Evolutionary conservation across 1,139 yeast species (phyloP).

Genomic region (Spathaspora sp.): DNA sequence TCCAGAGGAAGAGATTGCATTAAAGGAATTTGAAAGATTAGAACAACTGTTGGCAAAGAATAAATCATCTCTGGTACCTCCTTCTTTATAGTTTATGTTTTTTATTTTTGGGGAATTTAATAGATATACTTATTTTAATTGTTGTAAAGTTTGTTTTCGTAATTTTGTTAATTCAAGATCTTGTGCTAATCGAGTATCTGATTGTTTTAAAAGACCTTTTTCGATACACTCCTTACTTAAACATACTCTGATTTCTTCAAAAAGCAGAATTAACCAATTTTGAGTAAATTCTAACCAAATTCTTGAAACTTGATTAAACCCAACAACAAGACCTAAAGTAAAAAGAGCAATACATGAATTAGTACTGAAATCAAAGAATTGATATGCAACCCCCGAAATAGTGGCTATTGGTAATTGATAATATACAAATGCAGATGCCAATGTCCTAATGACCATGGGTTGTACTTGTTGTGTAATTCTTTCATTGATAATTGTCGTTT

Average conservation of each 20-base stretch:
- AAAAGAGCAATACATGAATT: constrained; percentile 37
- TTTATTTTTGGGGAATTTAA: constrained; percentile 6
- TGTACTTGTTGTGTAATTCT: constrained; percentile 36
- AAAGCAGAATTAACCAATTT: constrained; percentile 30
- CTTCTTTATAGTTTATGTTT: constrained; percentile 25
- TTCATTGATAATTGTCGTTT: constrained; percentile 27
- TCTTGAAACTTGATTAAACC: constrained; percentile 44
- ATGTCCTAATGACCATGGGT: constrained; percentile 33
- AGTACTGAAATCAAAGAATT: constrained; percentile 34
- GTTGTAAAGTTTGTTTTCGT: constrained; percentile 21
- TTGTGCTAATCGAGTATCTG: constrained; percentile 23
- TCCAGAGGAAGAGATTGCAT: constrained; percentile 51
- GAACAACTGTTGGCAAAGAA: constrained; percentile 37
- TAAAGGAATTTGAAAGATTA: constrained; percentile 70
- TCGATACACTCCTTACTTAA: constrained; percentile 41
- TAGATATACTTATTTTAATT: constrained; percentile 9
- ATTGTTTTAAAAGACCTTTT: constrained; percentile 37
- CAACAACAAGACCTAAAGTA: constrained; percentile 43
- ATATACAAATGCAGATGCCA: constrained; percentile 32
- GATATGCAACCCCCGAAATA: constrained; percentile 32
- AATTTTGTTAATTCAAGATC: constrained; percentile 19
- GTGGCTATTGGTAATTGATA: constrained; percentile 43
- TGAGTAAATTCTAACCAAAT: constrained; percentile 33
- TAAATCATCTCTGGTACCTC: constrained; percentile 20
- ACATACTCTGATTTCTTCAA: constrained; percentile 36